Evolutionary conservation across 2,329 filamentous ascomycete genomes (phyloP), one percentile per base, ranked within the genome.

Genomic region (Incumbomyces lentus): DNA sequence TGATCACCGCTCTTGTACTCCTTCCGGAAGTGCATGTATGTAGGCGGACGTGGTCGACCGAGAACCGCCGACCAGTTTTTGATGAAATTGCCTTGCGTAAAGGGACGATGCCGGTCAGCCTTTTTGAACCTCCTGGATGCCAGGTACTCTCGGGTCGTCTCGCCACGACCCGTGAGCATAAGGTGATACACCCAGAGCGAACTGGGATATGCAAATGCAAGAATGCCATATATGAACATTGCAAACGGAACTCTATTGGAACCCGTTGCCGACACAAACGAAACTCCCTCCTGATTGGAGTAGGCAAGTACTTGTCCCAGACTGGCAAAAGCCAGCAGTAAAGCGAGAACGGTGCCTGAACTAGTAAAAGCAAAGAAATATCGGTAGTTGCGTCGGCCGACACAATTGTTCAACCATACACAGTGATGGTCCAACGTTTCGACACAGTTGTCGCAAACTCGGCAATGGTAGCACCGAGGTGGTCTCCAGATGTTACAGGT

Each of bases 371-470:
- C 78, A 63, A 96, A 95, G 67, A 98, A 98, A 65, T 90, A 96
- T 53, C 92, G 86, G 68, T 98, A 98, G 68, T 98, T 98, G 58
- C 92, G 86, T 55, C 90, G 83, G 36, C 92, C 92, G 41, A 98
- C 84, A 58, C 92, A 98, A 64, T 98, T 98, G 68, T 98, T 98
- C 53, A 98, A 78, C 92, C 92, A 98, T 13, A 96, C 89, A 60
- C 92, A 98, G 66, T 98, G 92, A 61, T 98, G 92, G 60, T 98
- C 92, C 56, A 95, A 87, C 0, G 88, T 95, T 65, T 98, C 92
- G 50, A 98, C 79, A 63, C 92, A 98, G 64, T 93, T 95, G 67
- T 98, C 90, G 68, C 92, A 98, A 22, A 95, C 76, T 48, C 92
- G 85, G 67, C 92, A 98, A 68, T 98, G 92, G 62, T 98, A 93